These are phyloP conservation scores for Fusarium metavorans DNA, from an alignment of 2,329 filamentous ascomycete genomes.

Conservation along the genomic window DNA sequence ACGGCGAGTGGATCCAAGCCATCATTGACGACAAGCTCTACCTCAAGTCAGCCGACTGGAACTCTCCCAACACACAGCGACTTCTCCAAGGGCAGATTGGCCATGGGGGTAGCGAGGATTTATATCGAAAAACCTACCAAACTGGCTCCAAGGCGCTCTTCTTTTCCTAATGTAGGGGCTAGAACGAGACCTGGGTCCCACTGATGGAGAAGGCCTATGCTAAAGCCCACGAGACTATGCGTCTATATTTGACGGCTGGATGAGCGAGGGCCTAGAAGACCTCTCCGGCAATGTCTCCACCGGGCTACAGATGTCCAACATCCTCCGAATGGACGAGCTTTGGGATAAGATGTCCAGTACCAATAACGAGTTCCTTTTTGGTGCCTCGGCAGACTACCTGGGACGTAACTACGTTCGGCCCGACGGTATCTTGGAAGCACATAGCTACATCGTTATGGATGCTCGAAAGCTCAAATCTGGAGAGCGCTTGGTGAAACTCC, in stretches of 20 bases:
- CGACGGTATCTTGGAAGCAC: background rate
- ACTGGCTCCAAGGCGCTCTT: slow-evolving; percentile 82
- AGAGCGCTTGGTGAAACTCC: background rate
- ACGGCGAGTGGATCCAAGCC: slow-evolving; percentile 86
- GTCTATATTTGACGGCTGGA: slow-evolving; percentile 77
- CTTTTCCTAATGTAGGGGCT: slow-evolving; percentile 80
- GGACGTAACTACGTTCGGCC: background rate
- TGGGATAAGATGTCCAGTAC: slow-evolving; percentile 42
- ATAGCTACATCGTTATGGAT: background rate
- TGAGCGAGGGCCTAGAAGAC: slow-evolving; percentile 72
- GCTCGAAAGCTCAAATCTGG: background rate
- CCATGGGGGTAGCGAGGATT: slow-evolving; percentile 76
- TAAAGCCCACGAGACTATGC: slow-evolving; percentile 85
- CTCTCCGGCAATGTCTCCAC: slow-evolving; percentile 78
- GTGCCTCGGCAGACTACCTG: background rate
- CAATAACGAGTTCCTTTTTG: background rate
- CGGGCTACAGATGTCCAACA: slow-evolving; percentile 75
- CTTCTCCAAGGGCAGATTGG: slow-evolving; percentile 81
- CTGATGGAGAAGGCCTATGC: slow-evolving; percentile 60
- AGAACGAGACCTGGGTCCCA: slow-evolving; percentile 86
- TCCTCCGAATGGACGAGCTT: slow-evolving; percentile 76
- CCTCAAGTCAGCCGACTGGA: slow-evolving; percentile 84
- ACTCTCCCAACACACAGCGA: slow-evolving; percentile 80
- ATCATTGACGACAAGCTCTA: slow-evolving; percentile 55
- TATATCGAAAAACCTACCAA: slow-evolving; percentile 78